Evolutionary conservation across 257 asterid species (phyloP).

Genomic region (Fraxinus pennsylvanica): DNA sequence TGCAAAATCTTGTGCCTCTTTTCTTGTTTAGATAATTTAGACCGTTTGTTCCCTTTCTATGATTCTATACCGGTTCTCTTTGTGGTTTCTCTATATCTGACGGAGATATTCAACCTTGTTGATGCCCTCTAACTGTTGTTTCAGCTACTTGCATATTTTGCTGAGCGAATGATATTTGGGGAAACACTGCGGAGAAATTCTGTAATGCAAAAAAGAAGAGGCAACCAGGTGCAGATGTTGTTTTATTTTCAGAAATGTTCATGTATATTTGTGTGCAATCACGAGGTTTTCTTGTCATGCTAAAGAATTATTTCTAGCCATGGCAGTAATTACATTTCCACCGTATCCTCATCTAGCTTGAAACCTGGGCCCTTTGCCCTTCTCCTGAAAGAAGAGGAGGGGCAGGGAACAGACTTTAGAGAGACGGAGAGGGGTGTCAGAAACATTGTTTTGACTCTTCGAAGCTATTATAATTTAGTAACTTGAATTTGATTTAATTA

Average conservation of each 20-base stretch:
- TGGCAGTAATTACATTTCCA: conserved; percentile 4
- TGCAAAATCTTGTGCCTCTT: not conserved
- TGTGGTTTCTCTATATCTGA: not conserved
- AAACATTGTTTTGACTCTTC: not conserved
- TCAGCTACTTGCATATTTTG: conserved; percentile 72
- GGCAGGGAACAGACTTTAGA: not conserved
- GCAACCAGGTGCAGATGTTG: conserved; percentile 55
- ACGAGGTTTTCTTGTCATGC: conserved; percentile 12
- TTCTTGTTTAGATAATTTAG: not conserved
- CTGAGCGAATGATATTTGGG: conserved; percentile 84
- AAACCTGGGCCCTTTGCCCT: not conserved
- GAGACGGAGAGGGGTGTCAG: not conserved
- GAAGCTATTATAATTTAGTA: conserved; percentile 11
- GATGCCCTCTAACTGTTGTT: conserved; percentile 24
- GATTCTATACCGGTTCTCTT: not conserved
- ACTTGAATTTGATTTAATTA: not conserved
- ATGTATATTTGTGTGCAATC: conserved; percentile 6
- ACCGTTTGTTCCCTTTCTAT: conserved; percentile 1
- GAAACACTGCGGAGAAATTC: conserved; percentile 82
- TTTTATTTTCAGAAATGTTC: conserved; percentile 9
- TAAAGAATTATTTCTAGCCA: conserved; percentile 4
- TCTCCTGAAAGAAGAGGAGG: not conserved
- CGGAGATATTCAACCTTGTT: not conserved
- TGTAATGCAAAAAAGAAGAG: conserved; percentile 74
- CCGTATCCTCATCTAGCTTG: not conserved